phyloP scores from a whole-genome alignment of 108 stramenopile species.

The Skeletonema potamos region DNA sequence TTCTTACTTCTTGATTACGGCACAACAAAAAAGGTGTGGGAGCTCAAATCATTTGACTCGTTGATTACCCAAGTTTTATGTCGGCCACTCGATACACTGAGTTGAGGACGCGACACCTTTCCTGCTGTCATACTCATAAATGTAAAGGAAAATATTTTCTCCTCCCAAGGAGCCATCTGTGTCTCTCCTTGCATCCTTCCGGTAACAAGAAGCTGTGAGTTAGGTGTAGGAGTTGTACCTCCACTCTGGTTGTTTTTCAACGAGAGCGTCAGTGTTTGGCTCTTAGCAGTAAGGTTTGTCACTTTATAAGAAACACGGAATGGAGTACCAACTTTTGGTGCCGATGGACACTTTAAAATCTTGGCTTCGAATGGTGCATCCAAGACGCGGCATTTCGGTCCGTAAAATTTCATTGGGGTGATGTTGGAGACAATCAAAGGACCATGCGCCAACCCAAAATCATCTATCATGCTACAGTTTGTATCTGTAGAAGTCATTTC shows the following conservation, averaged over 20 bases:
- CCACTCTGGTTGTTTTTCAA: slow-evolving; percentile 29
- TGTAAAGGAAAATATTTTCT: slow-evolving; percentile 56
- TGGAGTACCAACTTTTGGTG: slow-evolving; percentile 60
- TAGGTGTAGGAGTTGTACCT: slow-evolving; percentile 1
- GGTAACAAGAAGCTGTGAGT: slow-evolving; percentile 47
- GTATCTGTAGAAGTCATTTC: slow-evolving; percentile 18
- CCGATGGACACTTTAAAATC: slow-evolving; percentile 38
- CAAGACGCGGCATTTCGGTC: slow-evolving; percentile 69
- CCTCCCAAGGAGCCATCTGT: slow-evolving; percentile 61
- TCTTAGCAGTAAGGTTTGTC: slow-evolving; percentile 58
- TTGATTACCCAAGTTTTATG: slow-evolving; percentile 73
- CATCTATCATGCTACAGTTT: slow-evolving; percentile 7
- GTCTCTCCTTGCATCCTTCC: slow-evolving; percentile 55
- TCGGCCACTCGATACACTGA: slow-evolving; percentile 55
- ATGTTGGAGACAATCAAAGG: slow-evolving; percentile 51
- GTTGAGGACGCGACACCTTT: slow-evolving; percentile 45
- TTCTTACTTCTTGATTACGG: slow-evolving; percentile 9
- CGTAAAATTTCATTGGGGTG: slow-evolving; percentile 53
- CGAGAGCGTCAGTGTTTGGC: slow-evolving; percentile 56
- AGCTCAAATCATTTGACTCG: slow-evolving; percentile 15
- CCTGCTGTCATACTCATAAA: slow-evolving; percentile 67
- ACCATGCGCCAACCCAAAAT: slow-evolving; percentile 57
- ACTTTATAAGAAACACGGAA: slow-evolving; percentile 66
- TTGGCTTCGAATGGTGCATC: slow-evolving; percentile 67
- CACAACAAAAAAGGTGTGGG: slow-evolving; percentile 41